Evolutionary conservation across 2,329 filamentous ascomycete genomes (phyloP).

Genomic region (Chaetomium sp.): DNA sequence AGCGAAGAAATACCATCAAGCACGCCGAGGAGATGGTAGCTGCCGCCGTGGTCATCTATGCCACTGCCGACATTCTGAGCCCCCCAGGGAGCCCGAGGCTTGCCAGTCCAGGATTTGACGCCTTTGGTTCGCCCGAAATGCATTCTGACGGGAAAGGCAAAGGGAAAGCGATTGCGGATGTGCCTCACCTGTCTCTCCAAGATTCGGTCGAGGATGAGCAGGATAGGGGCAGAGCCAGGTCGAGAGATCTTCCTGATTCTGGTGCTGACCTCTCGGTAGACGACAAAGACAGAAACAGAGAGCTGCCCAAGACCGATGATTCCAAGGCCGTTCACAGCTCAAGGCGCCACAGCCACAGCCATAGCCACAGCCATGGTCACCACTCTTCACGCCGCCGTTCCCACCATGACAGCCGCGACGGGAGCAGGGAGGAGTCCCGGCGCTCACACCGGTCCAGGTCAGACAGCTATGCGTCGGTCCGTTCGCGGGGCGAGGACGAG

Average conservation of each 20-base stretch:
- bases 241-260: slow-evolving; percentile 36
- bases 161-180: slow-evolving; percentile 23
- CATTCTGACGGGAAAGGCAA: slow-evolving; percentile 25
- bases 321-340: slow-evolving; percentile 24
- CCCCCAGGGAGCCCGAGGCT: slow-evolving; percentile 33
- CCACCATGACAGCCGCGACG: slow-evolving; percentile 29
- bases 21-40: slow-evolving; percentile 48
- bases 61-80: slow-evolving; percentile 43
- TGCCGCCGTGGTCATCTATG: slow-evolving; percentile 48
- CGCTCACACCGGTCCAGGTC: slow-evolving; percentile 31
- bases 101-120: slow-evolving; percentile 25
- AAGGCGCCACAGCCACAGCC: slow-evolving; percentile 32
- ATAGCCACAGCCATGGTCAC: slow-evolving; percentile 8
- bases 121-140: slow-evolving; percentile 27
- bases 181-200: slow-evolving; percentile 15
- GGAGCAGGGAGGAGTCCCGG: slow-evolving; percentile 26
- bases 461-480: slow-evolving; percentile 31
- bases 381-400: slow-evolving; percentile 35
- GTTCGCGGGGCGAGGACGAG: slow-evolving; percentile 31
- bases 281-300: slow-evolving; percentile 37
- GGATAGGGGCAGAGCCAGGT: slow-evolving; percentile 26
- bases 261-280: slow-evolving; percentile 53
- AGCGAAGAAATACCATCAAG: slow-evolving; percentile 39
- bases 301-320: slow-evolving; percentile 32
- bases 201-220: slow-evolving; percentile 22